Conservation (phyloP, 371 early-diverging fungal genomes). For the Batkoa obscura region DNA sequence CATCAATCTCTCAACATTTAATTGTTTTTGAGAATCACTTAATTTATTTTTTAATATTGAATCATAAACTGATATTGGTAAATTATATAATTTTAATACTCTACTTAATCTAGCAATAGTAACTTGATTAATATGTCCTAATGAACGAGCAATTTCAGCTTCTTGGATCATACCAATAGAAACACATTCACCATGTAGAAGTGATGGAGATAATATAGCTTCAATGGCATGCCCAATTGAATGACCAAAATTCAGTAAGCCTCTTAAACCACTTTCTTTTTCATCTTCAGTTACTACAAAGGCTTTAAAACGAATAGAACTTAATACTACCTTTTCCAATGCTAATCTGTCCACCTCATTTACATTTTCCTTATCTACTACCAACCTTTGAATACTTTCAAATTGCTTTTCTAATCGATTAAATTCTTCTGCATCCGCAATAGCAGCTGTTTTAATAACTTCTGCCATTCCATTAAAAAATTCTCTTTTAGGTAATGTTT, state of each 20-base stretch:
- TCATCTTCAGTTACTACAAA: constrained; percentile 89
- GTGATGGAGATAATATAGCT: constrained; percentile 68
- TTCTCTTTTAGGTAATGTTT: constrained; percentile 80
- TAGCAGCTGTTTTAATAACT: constrained; percentile 93
- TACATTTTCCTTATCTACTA: constrained; percentile 23
- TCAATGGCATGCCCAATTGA: constrained; percentile 94
- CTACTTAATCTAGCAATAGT: constrained; percentile 76
- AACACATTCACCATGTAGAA: constrained; percentile 94
- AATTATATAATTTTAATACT: constrained; percentile 68
- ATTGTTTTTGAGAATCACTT: background rate
- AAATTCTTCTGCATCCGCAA: constrained; percentile 78
- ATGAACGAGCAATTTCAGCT: constrained; percentile 76
- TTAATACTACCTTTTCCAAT: constrained; percentile 69
- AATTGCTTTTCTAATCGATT: constrained; percentile 66
- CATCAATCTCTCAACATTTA: constrained; percentile 18
- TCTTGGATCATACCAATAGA: constrained; percentile 88
- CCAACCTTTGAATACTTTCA: constrained; percentile 53
- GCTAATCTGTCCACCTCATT: constrained; percentile 5
- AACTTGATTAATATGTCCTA: constrained; percentile 72
- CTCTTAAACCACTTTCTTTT: constrained; percentile 85
- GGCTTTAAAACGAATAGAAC: constrained; percentile 81
- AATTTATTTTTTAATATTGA: constrained; percentile 12
- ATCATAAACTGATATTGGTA: constrained; percentile 49
- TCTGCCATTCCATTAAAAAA: constrained; percentile 96
- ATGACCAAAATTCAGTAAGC: constrained; percentile 93